Evolutionary conservation across 2,329 filamentous ascomycete species (phyloP).

Genomic region (Zasmidium cellare): DNA sequence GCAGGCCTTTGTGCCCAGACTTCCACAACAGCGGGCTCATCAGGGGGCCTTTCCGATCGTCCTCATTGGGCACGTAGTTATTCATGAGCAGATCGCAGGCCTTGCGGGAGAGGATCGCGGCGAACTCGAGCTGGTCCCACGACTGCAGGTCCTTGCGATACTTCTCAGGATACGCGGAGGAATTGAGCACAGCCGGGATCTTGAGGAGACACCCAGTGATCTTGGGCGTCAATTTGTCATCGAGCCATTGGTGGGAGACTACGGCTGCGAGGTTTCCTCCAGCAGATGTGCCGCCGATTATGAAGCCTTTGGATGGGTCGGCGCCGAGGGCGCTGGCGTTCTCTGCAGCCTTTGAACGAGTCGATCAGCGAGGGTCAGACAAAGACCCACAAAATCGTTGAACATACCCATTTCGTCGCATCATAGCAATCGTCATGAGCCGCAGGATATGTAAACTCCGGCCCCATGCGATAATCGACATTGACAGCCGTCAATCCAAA

Average conservation of each 20-base stretch:
- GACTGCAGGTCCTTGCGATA: constrained; percentile 44
- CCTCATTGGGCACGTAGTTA: constrained; percentile 21
- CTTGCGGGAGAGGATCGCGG: constrained; percentile 26
- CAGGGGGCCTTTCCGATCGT: constrained; percentile 30
- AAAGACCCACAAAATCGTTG: too few relatives aligned
- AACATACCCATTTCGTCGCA: constrained; percentile 59
- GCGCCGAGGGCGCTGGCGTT: constrained; percentile 42
- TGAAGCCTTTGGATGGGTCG: constrained; percentile 46
- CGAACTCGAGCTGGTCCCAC: constrained; percentile 30
- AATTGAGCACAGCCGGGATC: constrained; percentile 47
- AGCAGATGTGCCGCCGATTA: constrained; percentile 51
- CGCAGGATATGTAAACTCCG: constrained; percentile 61
- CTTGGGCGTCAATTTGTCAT: constrained; percentile 42
- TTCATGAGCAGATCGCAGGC: constrained; percentile 24
- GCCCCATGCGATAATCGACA: constrained; percentile 62
- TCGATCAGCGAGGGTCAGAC: constrained; percentile 13
- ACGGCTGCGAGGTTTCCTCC: constrained; percentile 45
- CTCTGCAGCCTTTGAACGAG: constrained; percentile 39
- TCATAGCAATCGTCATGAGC: constrained; percentile 65
- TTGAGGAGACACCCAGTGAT: constrained; percentile 51
- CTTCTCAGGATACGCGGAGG: constrained; percentile 41
- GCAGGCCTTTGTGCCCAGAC: constrained; percentile 40
- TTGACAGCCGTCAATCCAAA: constrained; percentile 51
- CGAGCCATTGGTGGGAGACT: constrained; percentile 42
- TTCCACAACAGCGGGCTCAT: constrained; percentile 32